Percentiles rank a stretch among this genome's conserved stretches.
Evolutionary conservation across 2,329 filamentous ascomycete genomes (phyloP).

Genomic region (Alternaria ventricosa): DNA sequence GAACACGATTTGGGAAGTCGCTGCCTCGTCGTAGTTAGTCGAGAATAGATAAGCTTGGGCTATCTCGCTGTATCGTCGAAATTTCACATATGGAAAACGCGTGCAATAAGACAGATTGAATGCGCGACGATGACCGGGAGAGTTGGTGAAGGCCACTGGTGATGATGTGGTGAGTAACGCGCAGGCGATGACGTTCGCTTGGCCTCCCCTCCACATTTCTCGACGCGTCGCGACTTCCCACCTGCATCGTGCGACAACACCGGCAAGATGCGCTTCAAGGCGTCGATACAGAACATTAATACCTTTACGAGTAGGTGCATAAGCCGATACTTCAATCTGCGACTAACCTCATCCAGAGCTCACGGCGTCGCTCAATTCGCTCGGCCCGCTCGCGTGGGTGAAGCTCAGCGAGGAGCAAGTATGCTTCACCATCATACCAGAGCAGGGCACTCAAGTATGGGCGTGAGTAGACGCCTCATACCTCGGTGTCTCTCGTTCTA

Average conservation of each 20-base stretch:
- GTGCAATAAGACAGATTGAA: not conserved
- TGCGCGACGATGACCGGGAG: not conserved
- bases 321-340: accelerated
- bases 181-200: constrained; percentile 8
- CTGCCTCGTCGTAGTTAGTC: not conserved
- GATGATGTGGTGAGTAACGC: not conserved
- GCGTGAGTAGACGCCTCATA: constrained; percentile 64
- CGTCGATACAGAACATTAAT: constrained; percentile 58
- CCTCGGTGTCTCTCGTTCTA: constrained; percentile 23
- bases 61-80: not conserved
- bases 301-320: constrained; percentile 59
- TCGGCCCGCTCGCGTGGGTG: constrained; percentile 88
- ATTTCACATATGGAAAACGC: not conserved
- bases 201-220: constrained; percentile 8
- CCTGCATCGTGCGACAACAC: constrained; percentile 10
- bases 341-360: constrained; percentile 56
- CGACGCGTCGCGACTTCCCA: constrained; percentile 28
- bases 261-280: constrained; percentile 60
- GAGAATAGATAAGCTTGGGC: not conserved
- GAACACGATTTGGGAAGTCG: not conserved
- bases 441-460: constrained; percentile 96
- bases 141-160: not conserved
- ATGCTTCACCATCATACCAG: constrained; percentile 94
- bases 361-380: constrained; percentile 66
- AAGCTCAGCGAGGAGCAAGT: constrained; percentile 85